Percentiles rank a stretch among this genome's conserved stretches.
Conservation (phyloP, 2,329 filamentous ascomycete species). For the Trichoderma pleuroti region DNA sequence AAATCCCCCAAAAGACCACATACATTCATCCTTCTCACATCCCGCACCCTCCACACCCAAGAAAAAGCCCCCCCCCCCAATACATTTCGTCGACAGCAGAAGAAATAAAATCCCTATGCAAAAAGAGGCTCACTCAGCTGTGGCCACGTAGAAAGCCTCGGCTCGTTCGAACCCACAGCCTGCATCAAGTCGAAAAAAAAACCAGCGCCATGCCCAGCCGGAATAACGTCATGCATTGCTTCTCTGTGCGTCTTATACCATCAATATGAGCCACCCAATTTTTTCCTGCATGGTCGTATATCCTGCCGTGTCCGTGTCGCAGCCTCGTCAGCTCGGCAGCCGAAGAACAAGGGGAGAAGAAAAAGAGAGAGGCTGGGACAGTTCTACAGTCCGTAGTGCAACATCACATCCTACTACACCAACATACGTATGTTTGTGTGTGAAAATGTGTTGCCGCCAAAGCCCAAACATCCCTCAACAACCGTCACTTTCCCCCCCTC, state of each 20-base stretch:
- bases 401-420: not conserved
- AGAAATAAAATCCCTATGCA: not conserved
- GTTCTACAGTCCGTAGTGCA: not conserved
- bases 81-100: not conserved
- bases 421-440: not conserved
- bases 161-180: not conserved
- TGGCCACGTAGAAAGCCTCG: conserved; percentile 14
- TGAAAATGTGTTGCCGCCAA: not conserved
- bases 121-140: not conserved
- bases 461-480: not conserved
- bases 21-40: not conserved
- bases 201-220: not conserved
- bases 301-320: not conserved
- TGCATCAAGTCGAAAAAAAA: not conserved
- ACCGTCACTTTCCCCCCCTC: not conserved
- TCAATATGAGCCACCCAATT: not conserved
- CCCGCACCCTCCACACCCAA: not conserved
- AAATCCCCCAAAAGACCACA: not conserved
- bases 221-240: not conserved
- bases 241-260: not conserved
- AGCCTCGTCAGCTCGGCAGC: not conserved
- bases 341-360: not conserved
- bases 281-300: not conserved
- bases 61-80: too few relatives aligned
- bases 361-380: not conserved